Conservation (phyloP, 2,329 filamentous ascomycete genomes). For the Cladosporium colombiae region DNA sequence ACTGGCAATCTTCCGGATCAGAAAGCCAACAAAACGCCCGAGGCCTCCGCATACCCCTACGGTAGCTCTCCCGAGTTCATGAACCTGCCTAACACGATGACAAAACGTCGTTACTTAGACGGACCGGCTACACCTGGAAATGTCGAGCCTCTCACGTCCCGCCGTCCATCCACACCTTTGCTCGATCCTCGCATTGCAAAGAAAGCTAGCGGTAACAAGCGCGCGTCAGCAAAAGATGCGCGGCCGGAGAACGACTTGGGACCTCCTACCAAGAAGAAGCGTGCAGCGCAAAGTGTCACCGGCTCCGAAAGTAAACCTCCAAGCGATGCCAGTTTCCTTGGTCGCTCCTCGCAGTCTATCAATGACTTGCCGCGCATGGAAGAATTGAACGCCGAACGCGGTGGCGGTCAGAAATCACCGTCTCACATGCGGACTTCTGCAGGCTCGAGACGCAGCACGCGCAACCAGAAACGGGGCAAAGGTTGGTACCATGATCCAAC, state of each 20-base stretch:
- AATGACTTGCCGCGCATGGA: conserved; percentile 11
- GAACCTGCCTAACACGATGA: not conserved
- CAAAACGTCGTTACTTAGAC: not conserved
- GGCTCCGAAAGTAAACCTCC: not conserved
- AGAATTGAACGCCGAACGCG: not conserved
- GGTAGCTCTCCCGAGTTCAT: conserved; percentile 20
- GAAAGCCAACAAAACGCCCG: not conserved
- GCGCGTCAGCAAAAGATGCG: not conserved
- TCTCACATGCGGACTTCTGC: conserved; percentile 8
- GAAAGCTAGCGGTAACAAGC: not conserved
- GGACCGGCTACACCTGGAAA: not conserved
- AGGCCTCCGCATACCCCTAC: not conserved
- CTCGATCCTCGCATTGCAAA: conserved; percentile 9
- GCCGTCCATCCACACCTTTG: not conserved
- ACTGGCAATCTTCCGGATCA: not conserved
- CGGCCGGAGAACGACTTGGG: not conserved
- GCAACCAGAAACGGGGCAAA: conserved; percentile 4
- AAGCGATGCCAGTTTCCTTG: conserved; percentile 1
- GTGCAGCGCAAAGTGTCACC: not conserved
- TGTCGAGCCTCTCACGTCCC: not conserved
- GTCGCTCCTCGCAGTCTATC: conserved; percentile 18
- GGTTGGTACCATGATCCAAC: not conserved
- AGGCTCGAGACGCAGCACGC: not conserved
- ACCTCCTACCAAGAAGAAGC: not conserved
- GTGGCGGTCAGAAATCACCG: not conserved